Percentiles rank a stretch among this genome's conserved stretches.
Evolutionary conservation across 2,329 filamentous ascomycete genomes (phyloP).

Genomic region (Didymella sp.): DNA sequence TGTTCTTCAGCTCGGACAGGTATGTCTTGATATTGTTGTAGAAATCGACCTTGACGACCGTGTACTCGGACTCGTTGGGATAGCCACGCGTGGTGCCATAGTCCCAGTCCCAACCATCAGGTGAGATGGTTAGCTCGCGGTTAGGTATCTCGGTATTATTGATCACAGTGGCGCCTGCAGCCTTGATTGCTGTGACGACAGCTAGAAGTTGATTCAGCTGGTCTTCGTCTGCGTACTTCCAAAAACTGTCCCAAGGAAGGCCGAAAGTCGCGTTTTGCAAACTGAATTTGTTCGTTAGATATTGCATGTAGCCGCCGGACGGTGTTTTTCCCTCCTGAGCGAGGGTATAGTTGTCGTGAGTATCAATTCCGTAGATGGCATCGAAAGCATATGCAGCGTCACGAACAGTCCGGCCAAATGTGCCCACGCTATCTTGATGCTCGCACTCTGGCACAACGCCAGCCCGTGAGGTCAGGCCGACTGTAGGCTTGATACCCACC

Average conservation of each 20-base stretch:
- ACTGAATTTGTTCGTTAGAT: conserved; percentile 60
- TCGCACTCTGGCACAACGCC: conserved; percentile 67
- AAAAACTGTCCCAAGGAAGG: conserved; percentile 75
- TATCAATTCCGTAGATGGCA: conserved; percentile 70
- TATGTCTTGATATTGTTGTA: conserved; percentile 72
- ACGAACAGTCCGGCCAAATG: conserved; percentile 70
- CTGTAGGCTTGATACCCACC: conserved; percentile 78
- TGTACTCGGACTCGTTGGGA: conserved; percentile 77
- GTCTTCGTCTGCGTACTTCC: conserved; percentile 65
- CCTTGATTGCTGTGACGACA: conserved; percentile 61
- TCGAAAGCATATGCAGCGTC: conserved; percentile 73
- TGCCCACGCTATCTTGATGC: conserved; percentile 73
- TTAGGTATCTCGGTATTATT: conserved; percentile 73
- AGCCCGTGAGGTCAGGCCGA: conserved; percentile 71
- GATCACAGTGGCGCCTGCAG: conserved; percentile 70
- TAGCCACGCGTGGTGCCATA: conserved; percentile 68
- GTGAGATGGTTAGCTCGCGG: conserved; percentile 67
- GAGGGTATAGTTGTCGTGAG: conserved; percentile 69
- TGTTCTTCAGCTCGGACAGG: conserved; percentile 66
- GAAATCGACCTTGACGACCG: conserved; percentile 74
- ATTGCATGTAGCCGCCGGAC: conserved; percentile 63
- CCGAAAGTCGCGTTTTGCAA: conserved; percentile 71
- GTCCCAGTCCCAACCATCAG: conserved; percentile 77
- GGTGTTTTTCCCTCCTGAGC: conserved; percentile 65
- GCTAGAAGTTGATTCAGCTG: conserved; percentile 62